Evolutionary conservation across 164 flowering plant genomes (phyloP).

Genomic region (Vitis vinifera): ASM3070453v1 NC_081808.1:20958001-20958500

Average conservation of each 20-base stretch:
- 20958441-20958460: background rate
- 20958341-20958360: background rate
- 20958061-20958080: constrained; percentile 50
- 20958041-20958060: constrained; percentile 44
- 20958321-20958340: background rate
- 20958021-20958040: constrained; percentile 72
- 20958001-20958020: constrained; percentile 99
- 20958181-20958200: background rate
- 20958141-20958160: background rate
- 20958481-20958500: background rate
- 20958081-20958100: constrained; percentile 81
- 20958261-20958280: no score
- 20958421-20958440: background rate
- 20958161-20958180: background rate
- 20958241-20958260: no score
- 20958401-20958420: background rate
- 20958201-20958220: background rate
- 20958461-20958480: background rate
- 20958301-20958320: background rate
- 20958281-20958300: background rate
- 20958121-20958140: constrained; percentile 60
- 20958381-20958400: background rate
- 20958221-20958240: no score
- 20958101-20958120: constrained; percentile 90
- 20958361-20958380: background rate